Conservation (phyloP, 805 yeast genomes). For the Saccharomyces cerevisiae region DNA sequence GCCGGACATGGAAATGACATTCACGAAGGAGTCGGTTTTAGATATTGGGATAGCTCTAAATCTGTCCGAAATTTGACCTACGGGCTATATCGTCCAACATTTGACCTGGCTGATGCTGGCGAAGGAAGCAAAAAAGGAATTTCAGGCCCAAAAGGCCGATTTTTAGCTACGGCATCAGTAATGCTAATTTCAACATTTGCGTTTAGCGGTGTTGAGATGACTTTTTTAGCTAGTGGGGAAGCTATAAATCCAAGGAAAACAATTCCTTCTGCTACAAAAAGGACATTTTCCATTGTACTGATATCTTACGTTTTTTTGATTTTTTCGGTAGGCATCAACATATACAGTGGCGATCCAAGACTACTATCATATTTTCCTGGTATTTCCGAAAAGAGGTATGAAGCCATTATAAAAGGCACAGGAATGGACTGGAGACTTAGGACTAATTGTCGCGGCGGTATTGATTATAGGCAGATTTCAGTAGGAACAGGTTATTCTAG, state of each 20-base stretch:
- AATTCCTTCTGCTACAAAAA: constrained; percentile 65
- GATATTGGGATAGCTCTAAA: constrained; percentile 54
- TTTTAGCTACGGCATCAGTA: constrained; percentile 54
- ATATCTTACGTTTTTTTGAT: constrained; percentile 58
- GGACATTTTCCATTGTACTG: constrained; percentile 64
- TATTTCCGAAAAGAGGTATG: constrained; percentile 5
- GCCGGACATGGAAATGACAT: constrained; percentile 33
- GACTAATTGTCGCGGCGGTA: constrained; percentile 62
- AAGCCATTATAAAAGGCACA: constrained; percentile 8
- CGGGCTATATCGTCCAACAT: constrained; percentile 70
- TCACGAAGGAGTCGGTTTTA: constrained; percentile 46
- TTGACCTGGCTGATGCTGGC: constrained; percentile 57
- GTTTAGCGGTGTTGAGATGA: constrained; percentile 75
- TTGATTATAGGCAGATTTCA: constrained; percentile 52
- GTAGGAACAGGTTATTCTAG: constrained; percentile 37
- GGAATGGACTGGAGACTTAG: constrained; percentile 48
- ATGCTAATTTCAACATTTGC: constrained; percentile 62
- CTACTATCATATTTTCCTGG: constrained; percentile 43
- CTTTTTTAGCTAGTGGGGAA: constrained; percentile 78
- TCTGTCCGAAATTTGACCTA: constrained; percentile 38
- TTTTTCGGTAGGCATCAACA: constrained; percentile 60
- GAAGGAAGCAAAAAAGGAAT: constrained; percentile 47
- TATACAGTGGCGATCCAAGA: constrained; percentile 73
- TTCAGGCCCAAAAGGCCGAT: constrained; percentile 51
- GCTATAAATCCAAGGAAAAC: constrained; percentile 74